phyloP scores from a whole-genome alignment of 2,329 filamentous ascomycete species.

The Penicillium frequentans region DNA sequence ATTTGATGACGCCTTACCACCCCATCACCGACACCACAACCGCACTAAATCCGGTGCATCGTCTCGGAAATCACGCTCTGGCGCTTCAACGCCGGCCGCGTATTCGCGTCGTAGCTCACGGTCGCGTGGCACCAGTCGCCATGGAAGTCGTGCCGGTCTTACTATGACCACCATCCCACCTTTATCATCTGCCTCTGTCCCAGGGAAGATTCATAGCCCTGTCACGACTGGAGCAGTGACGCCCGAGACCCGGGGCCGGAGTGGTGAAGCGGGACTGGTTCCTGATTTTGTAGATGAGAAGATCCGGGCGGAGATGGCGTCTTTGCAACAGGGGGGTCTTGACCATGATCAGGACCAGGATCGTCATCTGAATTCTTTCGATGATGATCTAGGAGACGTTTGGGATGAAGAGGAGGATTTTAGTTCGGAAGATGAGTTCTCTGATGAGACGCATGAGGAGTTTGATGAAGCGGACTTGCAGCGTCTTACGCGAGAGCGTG shows the following conservation, averaged over 20 bases:
- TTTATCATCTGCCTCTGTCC: conserved; percentile 2
- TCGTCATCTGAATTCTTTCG: background rate
- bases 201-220: conserved; percentile 7
- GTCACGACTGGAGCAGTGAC: conserved; percentile 9
- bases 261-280: conserved; percentile 22
- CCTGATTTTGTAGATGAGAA: conserved; percentile 54
- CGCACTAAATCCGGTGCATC: conserved; percentile 26
- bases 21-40: conserved; percentile 21
- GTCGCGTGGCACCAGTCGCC: conserved; percentile 33
- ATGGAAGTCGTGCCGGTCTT: conserved; percentile 35
- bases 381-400: conserved; percentile 3
- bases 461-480: conserved; percentile 57
- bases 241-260: conserved; percentile 10
- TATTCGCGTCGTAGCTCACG: conserved; percentile 34
- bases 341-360: conserved; percentile 10
- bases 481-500: conserved; percentile 51
- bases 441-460: conserved; percentile 25
- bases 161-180: conserved; percentile 33
- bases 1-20: conserved; percentile 30
- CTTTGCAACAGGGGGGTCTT: conserved; percentile 23
- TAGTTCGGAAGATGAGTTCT: conserved; percentile 30
- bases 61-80: conserved; percentile 32
- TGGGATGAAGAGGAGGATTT: conserved; percentile 19
- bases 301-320: conserved; percentile 41
- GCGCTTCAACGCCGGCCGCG: conserved; percentile 35